These are phyloP conservation scores for Sonneratia alba DNA, from an alignment of 345 rosid genomes.

Conservation along the genomic window DNA sequence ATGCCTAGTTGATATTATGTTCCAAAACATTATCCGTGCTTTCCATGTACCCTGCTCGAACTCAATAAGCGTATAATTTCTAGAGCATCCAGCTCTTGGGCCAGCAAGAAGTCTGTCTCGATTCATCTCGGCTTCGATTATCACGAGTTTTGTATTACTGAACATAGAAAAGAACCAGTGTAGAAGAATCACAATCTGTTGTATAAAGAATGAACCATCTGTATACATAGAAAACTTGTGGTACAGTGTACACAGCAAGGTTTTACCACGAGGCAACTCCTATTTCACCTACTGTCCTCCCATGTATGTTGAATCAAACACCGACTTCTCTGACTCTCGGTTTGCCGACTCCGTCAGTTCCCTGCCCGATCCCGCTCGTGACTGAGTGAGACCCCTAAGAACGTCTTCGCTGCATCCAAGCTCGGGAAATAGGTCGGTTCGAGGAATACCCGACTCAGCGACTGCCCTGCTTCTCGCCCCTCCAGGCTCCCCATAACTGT, in stretches of 20 bases:
- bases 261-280: background rate
- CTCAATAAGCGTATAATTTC: no score
- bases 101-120: no score
- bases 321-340: no score
- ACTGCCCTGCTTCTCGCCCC: slow-evolving; percentile 50
- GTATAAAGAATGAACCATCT: background rate
- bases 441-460: slow-evolving; percentile 66
- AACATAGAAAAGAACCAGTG: background rate
- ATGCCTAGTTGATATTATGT: background rate
- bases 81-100: no score
- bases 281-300: background rate
- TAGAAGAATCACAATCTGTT: background rate
- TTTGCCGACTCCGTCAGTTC: background rate
- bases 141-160: no score
- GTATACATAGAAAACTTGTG: background rate
- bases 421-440: slow-evolving; percentile 94
- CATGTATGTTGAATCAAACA: background rate
- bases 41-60: no score
- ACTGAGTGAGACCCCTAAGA: slow-evolving; percentile 56
- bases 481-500: slow-evolving; percentile 83
- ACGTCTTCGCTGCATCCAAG: slow-evolving; percentile 97
- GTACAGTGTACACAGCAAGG: background rate
- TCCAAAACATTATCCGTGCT: background rate
- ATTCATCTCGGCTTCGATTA: no score
- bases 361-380: background rate